Conservation (phyloP, 495 filamentous ascomycete species). For the Amniculicola lignicola region DNA sequence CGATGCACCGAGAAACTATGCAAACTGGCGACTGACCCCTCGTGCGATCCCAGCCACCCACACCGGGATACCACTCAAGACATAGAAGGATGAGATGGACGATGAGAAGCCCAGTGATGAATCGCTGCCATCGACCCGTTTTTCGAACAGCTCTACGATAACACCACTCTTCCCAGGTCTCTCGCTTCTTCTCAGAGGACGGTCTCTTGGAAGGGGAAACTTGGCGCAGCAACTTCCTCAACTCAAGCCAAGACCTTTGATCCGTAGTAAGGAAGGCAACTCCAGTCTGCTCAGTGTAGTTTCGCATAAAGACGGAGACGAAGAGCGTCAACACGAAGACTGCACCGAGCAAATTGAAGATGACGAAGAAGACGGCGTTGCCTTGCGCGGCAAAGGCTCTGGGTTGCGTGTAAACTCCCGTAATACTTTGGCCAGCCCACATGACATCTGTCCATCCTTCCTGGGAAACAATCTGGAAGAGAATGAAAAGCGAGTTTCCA, state of each 20-base stretch:
- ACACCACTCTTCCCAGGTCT: constrained; percentile 84
- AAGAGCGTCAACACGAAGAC: constrained; percentile 98
- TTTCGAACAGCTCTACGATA: constrained; percentile 93
- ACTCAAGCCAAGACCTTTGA: constrained; percentile 93
- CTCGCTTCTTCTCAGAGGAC: constrained; percentile 67
- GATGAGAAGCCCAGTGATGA: constrained; percentile 72
- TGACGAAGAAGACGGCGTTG: constrained; percentile 90
- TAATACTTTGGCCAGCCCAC: constrained; percentile 75
- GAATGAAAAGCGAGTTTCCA: constrained; percentile 83
- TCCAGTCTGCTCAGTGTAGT: constrained; percentile 97
- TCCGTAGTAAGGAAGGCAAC: constrained; percentile 96
- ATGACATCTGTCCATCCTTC: constrained; percentile 97
- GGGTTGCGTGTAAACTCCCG: constrained; percentile 70
- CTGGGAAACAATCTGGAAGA: constrained; percentile 98
- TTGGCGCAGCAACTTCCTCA: constrained; percentile 88
- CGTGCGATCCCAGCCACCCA: constrained; percentile 58
- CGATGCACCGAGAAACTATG: neutral
- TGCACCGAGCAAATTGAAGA: constrained; percentile 93
- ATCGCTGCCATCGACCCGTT: constrained; percentile 85
- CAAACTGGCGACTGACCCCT: constrained; percentile 50
- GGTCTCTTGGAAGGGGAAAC: constrained; percentile 88
- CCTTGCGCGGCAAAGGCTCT: constrained; percentile 64
- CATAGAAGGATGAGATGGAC: constrained; percentile 81
- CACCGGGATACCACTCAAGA: constrained; percentile 78
- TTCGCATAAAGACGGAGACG: constrained; percentile 99